These are phyloP conservation scores for Uronychia setigera DNA, from an alignment of 73 alveolate genomes.

Conservation along the genomic window DNA sequence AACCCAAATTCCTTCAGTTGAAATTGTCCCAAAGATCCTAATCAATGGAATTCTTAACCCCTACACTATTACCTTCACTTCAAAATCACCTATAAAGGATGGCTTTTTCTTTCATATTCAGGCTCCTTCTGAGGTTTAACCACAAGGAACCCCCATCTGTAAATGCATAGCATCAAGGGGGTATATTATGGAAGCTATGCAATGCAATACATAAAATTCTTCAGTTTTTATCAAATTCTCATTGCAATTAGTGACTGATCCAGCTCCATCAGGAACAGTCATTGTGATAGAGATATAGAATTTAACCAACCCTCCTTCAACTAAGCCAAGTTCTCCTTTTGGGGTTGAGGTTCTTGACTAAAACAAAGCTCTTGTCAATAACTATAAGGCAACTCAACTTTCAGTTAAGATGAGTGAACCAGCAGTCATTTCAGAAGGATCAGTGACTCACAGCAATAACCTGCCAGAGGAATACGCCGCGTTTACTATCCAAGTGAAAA, in stretches of 20 bases:
- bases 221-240: too few relatives aligned
- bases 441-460: neutral
- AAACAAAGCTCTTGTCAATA: neutral
- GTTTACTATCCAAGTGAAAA: neutral
- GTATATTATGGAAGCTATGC: too few relatives aligned
- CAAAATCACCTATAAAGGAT: slow-evolving; percentile 35
- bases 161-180: too few relatives aligned
- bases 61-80: slow-evolving; percentile 34
- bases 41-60: slow-evolving; percentile 34
- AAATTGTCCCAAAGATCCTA: slow-evolving; percentile 13
- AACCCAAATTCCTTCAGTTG: slow-evolving; percentile 7
- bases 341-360: neutral
- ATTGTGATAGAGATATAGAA: neutral
- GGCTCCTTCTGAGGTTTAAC: slow-evolving; percentile 4
- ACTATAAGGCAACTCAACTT: neutral
- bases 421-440: neutral
- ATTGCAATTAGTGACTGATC: too few relatives aligned
- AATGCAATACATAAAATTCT: too few relatives aligned
- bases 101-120: neutral
- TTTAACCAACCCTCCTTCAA: neutral
- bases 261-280: neutral
- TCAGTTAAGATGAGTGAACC: neutral
- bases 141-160: slow-evolving; percentile 10
- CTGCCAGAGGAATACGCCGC: slow-evolving; percentile 2
- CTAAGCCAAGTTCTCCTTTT: neutral